These are phyloP conservation scores for Prillingera fragicola DNA, from an alignment of 1,284 basidiomycete species.

Conservation along the genomic window DNA sequence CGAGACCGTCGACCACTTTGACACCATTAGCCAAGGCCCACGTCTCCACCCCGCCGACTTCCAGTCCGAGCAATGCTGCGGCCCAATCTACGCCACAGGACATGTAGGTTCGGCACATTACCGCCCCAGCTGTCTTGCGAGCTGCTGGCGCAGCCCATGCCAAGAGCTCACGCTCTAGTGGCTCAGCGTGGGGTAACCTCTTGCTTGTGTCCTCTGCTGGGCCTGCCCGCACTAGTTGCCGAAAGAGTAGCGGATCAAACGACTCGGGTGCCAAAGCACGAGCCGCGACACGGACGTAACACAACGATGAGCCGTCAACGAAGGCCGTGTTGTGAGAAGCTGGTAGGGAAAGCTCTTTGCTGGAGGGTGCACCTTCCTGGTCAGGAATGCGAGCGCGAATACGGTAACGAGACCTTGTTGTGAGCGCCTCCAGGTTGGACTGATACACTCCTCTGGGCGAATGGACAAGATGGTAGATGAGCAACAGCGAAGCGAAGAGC, in stretches of 20 bases:
- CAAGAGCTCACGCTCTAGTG: conserved; percentile 28
- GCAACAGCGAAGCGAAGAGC: conserved; percentile 28
- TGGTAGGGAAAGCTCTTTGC: neutral
- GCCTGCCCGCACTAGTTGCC: conserved; percentile 7
- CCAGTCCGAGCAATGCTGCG: conserved; percentile 17
- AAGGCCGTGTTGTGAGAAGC: conserved; percentile 1
- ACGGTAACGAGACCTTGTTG: neutral
- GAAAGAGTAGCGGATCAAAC: conserved; percentile 31
- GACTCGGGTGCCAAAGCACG: conserved; percentile 20
- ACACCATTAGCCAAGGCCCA: conserved; percentile 23
- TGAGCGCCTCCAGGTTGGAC: conserved; percentile 2
- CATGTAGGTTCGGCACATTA: conserved; percentile 31
- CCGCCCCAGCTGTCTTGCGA: conserved; percentile 27
- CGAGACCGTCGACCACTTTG: conserved; percentile 19
- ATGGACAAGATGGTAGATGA: conserved; percentile 36
- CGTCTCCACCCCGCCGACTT: conserved; percentile 11
- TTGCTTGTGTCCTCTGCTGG: neutral
- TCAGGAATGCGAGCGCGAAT: neutral
- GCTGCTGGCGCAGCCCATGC: conserved; percentile 26
- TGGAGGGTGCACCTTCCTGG: neutral
- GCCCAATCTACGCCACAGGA: conserved; percentile 25
- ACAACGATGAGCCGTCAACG: conserved; percentile 1
- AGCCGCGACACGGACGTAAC: conserved; percentile 12
- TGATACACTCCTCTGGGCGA: conserved; percentile 7
- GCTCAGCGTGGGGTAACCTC: neutral